Evolutionary conservation across 1,284 basidiomycete species (phyloP), one percentile per base, ranked within the genome.

Genomic region (Fomes fomentarius): DNA sequence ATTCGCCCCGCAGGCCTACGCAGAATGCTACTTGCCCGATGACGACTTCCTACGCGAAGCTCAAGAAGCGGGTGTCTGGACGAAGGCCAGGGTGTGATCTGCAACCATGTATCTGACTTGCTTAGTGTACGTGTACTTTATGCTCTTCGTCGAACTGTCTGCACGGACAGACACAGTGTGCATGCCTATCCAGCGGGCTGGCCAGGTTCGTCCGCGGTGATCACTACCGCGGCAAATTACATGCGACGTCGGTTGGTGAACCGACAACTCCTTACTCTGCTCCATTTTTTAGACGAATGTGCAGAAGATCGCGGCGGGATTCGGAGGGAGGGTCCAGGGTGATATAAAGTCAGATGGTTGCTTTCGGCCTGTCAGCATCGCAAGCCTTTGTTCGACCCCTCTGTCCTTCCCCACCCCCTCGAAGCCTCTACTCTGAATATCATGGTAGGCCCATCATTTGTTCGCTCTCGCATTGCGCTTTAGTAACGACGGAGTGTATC

Each of bases 21-120:
- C 55, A 4, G 50, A 28, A 0, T 61, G 59, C 35, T 5, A 40
- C 2, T 24, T 61, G 5, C 22, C 33, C 4, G 52, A 61, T 12
- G 56, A 61, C 15, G 55, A 57, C 15, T 45, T 61, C 31, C 21
- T 61, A 12, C 25, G 25, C 5, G 59, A 61, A 28, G 55, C 56
- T 7, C 21, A 41, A 10, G 41, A 31, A 5, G 25, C 30, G 12
- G 43, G 52, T 8, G 31, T 48, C 5, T 42, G 42, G 35, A 21
- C n/a, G 8, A 38, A 15, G 12, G 3, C 3, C 17, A 12, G 25
- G 8, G 7, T 14, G 4, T 15, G 9, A n/a, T 19, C 6, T 12
- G 9, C n/a, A 15, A 24, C 19, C 6, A n/a, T 15, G 11, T 35
- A 31, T 40, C 9, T 21, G 30, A 19, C 8, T 34, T 17, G 1